These are phyloP conservation scores for Boletus coccyginus DNA, from an alignment of 768 basidiomycete genomes.

Conservation along the genomic window DNA sequence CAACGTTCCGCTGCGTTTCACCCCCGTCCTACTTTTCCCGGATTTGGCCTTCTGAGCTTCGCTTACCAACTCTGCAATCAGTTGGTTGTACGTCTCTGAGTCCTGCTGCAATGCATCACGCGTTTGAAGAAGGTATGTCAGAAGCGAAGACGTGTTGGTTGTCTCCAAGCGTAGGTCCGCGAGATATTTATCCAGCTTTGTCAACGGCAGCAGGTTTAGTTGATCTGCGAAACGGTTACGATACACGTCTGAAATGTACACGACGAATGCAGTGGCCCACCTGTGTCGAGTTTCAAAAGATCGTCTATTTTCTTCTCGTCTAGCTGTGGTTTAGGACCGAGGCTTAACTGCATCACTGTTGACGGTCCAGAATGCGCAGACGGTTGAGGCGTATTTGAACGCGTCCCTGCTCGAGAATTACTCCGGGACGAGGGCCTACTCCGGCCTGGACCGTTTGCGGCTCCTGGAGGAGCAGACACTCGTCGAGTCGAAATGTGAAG, in stretches of 20 bases:
- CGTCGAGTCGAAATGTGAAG: constrained; percentile 83
- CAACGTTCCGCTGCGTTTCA: constrained; percentile 50
- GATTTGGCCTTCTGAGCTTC: constrained; percentile 86
- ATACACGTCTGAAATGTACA: constrained; percentile 3
- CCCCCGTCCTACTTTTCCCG: constrained; percentile 49
- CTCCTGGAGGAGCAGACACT: constrained; percentile 73
- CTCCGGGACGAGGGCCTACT: constrained; percentile 34
- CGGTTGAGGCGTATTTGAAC: constrained; percentile 44
- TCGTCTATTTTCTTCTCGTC: constrained; percentile 63
- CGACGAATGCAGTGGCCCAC: constrained; percentile 39
- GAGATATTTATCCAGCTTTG: constrained; percentile 63
- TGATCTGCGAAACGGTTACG: constrained; percentile 47
- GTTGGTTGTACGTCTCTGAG: constrained; percentile 83
- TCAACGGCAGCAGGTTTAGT: constrained; percentile 67
- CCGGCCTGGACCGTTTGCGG: constrained; percentile 37
- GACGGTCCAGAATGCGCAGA: constrained; percentile 31
- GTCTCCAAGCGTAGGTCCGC: constrained; percentile 70
- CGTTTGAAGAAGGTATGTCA: constrained; percentile 81
- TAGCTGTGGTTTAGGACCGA: constrained; percentile 78
- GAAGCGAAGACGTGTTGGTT: constrained; percentile 65
- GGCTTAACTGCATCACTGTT: constrained; percentile 40
- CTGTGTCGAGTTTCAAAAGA: constrained; percentile 63
- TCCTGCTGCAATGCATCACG: constrained; percentile 83
- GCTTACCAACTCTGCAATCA: constrained; percentile 89
- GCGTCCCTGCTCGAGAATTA: constrained; percentile 53